Conservation (phyloP, 2,329 filamentous ascomycete genomes). For the Phaeosphaeriaceae sp. region DNA sequence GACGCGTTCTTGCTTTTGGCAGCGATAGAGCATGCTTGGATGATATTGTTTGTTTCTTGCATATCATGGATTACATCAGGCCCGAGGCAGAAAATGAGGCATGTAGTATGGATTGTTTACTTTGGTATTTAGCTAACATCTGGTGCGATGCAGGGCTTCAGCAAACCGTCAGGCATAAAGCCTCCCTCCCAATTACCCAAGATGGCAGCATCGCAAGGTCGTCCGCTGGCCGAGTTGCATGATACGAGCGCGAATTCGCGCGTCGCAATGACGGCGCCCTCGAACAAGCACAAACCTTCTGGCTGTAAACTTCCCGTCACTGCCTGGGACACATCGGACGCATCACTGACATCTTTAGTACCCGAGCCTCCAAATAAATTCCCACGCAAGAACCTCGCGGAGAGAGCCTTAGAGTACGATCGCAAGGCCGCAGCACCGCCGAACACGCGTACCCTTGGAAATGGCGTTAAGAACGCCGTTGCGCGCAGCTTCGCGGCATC, state of each 20-base stretch:
- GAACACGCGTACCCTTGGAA: constrained; percentile 50
- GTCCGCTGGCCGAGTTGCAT: constrained; percentile 58
- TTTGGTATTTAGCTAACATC: constrained; percentile 18
- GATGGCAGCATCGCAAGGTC: constrained; percentile 29
- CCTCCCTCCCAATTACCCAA: constrained; percentile 34
- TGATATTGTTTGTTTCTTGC: constrained; percentile 25
- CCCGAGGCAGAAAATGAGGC: constrained; percentile 43
- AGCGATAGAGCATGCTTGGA: constrained; percentile 27
- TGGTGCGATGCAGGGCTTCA: constrained; percentile 23
- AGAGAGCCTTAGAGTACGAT: constrained; percentile 57
- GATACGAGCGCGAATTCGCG: constrained; percentile 62
- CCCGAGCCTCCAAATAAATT: constrained; percentile 53
- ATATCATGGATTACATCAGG: constrained; percentile 11
- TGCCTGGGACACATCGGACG: constrained; percentile 11
- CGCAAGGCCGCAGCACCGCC: constrained; percentile 51
- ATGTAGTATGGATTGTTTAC: constrained; percentile 11
- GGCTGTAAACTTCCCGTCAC: constrained; percentile 49
- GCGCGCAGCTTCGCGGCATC: constrained; percentile 48
- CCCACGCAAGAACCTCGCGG: constrained; percentile 56
- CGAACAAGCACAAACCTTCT: constrained; percentile 60
- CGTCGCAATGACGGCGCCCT: constrained; percentile 54
- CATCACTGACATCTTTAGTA: constrained; percentile 42
- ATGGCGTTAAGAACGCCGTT: constrained; percentile 56
- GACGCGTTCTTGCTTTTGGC: constrained; percentile 20
- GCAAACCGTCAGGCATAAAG: constrained; percentile 41